Conservation (phyloP, 2,329 filamentous ascomycete genomes). For the Neoarthrinium moseri region DNA sequence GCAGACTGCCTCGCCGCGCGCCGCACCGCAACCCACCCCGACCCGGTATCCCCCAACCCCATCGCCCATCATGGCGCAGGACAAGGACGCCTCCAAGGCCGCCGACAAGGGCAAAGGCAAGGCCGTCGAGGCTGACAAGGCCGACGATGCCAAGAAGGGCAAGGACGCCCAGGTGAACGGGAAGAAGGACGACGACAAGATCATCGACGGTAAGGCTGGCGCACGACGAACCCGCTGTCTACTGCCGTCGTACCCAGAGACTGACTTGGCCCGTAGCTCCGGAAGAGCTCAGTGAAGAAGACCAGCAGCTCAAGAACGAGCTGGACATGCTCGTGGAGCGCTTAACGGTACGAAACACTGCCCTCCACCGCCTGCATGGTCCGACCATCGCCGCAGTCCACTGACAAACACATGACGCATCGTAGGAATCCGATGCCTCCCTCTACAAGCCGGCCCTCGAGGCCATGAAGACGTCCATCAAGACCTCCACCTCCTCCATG, state of each 20-base stretch:
- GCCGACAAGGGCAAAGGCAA: slow-evolving; percentile 97
- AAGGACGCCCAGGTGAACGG: slow-evolving; percentile 70
- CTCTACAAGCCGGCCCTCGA: slow-evolving; percentile 93
- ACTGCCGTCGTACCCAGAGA: too few species aligned
- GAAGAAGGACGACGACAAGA: slow-evolving; percentile 73
- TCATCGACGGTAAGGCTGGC: slow-evolving; percentile 36
- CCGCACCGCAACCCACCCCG: neutral
- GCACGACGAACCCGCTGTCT: slow-evolving; percentile 17
- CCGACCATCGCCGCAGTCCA: neutral
- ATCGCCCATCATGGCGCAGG: slow-evolving; percentile 77
- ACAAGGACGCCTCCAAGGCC: slow-evolving; percentile 80
- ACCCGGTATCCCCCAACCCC: slow-evolving; percentile 14
- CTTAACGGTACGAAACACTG: slow-evolving; percentile 64
- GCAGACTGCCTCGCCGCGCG: neutral
- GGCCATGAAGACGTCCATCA: slow-evolving; percentile 97
- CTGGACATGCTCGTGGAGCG: slow-evolving; percentile 97
- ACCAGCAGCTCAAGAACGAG: slow-evolving; percentile 96
- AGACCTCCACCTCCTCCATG: slow-evolving; percentile 99
- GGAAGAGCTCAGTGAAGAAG: slow-evolving; percentile 96
- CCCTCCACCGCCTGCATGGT: neutral
- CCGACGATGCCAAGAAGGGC: slow-evolving; percentile 45
- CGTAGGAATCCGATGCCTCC: slow-evolving; percentile 77
- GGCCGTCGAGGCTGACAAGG: slow-evolving; percentile 46
- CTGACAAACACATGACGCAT: slow-evolving; percentile 20
- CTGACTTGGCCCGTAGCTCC: slow-evolving; percentile 40